Evolutionary conservation across 192 early-diverging fungal genomes (phyloP).

Genomic region (Coemansia sp.): DNA sequence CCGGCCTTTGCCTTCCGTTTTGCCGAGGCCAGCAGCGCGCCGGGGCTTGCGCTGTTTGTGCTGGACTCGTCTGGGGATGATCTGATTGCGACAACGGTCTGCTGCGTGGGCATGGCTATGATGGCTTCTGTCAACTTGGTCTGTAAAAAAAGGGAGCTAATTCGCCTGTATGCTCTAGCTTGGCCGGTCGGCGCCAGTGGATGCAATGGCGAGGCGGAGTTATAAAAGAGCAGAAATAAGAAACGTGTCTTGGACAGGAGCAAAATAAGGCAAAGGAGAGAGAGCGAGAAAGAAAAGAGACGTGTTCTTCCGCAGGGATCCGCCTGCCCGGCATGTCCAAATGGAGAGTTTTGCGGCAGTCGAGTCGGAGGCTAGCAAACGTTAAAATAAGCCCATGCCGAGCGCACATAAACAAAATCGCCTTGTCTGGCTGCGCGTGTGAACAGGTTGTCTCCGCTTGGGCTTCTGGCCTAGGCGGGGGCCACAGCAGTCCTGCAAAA

Average conservation of each 20-base stretch:
- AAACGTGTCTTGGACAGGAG: not conserved
- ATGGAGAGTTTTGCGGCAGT: not conserved
- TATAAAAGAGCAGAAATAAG: not conserved
- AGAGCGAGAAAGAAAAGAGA: not conserved
- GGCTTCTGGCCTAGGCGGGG: no score
- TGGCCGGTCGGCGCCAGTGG: no score
- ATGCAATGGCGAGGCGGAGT: not conserved
- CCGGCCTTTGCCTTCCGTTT: not conserved
- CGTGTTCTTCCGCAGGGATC: not conserved
- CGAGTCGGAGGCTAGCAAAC: not conserved
- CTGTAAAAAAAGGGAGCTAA: no score
- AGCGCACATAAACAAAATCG: not conserved
- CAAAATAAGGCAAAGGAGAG: not conserved
- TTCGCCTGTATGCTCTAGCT: no score
- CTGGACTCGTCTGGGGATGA: not conserved
- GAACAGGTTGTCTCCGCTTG: not conserved
- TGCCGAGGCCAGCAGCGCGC: not conserved
- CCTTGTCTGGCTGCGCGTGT: not conserved
- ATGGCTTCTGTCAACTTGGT: no score
- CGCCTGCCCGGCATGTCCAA: not conserved
- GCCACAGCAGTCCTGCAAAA: no score
- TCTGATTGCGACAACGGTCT: not conserved
- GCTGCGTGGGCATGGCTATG: not conserved
- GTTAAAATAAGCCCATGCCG: no score
- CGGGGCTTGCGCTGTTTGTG: not conserved